Percentiles rank a stretch among this genome's conserved stretches.
Conservation (phyloP, 805 yeast species). For the Teunomyces pallodes region DNA sequence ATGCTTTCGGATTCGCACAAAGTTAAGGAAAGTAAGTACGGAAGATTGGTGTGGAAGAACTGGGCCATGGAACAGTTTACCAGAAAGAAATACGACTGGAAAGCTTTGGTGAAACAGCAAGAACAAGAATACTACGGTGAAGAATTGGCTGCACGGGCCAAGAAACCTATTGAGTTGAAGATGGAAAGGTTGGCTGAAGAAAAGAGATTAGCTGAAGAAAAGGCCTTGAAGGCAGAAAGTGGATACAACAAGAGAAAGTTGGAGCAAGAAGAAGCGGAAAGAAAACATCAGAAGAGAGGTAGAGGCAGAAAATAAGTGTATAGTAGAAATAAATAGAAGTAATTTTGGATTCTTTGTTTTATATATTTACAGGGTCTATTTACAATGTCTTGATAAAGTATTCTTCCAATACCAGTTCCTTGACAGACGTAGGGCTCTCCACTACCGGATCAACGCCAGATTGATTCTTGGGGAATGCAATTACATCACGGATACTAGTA, state of each 20-base stretch:
- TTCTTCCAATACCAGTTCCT: conserved; percentile 45
- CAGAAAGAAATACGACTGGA: conserved; percentile 83
- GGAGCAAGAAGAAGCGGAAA: conserved; percentile 13
- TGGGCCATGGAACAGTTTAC: conserved; percentile 83
- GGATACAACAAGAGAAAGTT: conserved; percentile 21
- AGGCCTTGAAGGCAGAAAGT: conserved; percentile 18
- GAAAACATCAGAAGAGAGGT: conserved; percentile 5
- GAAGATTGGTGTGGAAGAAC: conserved; percentile 91
- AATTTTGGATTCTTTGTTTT: neutral
- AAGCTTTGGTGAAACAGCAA: conserved; percentile 50
- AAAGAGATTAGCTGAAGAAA: conserved; percentile 25
- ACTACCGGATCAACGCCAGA: conserved; percentile 88
- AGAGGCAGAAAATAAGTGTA: conserved; percentile 5
- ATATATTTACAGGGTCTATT: neutral
- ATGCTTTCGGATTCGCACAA: conserved; percentile 56
- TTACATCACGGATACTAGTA: conserved; percentile 81
- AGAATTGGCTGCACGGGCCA: conserved; percentile 15
- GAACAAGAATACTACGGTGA: conserved; percentile 31
- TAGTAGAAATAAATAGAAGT: neutral
- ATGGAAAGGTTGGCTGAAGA: conserved; percentile 36
- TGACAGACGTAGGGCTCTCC: conserved; percentile 73
- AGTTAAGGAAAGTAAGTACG: conserved; percentile 84
- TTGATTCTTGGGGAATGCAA: conserved; percentile 93
- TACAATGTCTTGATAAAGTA: conserved; percentile 44
- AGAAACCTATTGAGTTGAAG: conserved; percentile 42